These are phyloP conservation scores for Houttuynia cordata DNA, from an alignment of 164 flowering plant genomes.

Conservation along the genomic window DNA sequence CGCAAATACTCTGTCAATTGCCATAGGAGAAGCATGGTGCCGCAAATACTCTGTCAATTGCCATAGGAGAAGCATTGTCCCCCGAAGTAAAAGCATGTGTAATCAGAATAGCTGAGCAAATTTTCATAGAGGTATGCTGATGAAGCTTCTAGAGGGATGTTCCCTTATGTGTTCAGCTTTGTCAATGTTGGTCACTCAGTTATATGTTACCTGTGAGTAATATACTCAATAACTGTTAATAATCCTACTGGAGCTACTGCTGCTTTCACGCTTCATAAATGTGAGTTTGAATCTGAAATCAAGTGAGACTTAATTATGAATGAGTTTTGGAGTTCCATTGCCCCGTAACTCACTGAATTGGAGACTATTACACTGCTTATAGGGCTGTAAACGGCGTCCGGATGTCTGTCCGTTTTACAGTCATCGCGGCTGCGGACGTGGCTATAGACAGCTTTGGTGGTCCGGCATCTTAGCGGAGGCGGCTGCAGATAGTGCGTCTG, in stretches of 20 bases:
- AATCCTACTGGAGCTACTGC: neutral
- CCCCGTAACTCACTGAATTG: no score
- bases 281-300: neutral
- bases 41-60: conserved; percentile 33
- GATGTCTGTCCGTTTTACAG: no score
- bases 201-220: neutral
- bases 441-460: no score
- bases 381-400: no score
- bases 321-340: no score
- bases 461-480: no score
- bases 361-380: no score
- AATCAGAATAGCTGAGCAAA: conserved; percentile 38
- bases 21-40: conserved; percentile 50
- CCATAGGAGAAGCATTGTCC: conserved; percentile 44
- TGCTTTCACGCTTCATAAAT: neutral
- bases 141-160: no score
- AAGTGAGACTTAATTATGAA: no score
- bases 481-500: no score
- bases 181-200: neutral
- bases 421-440: no score
- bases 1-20: conserved; percentile 33
- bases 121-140: conserved; percentile 52
- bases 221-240: neutral
- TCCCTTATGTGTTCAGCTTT: neutral
- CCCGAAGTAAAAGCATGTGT: conserved; percentile 48